Percentiles rank a stretch among this genome's conserved stretches.
Evolutionary conservation across 306 rosid genomes (phyloP).

Genomic region (Dryas octopetala): DNA sequence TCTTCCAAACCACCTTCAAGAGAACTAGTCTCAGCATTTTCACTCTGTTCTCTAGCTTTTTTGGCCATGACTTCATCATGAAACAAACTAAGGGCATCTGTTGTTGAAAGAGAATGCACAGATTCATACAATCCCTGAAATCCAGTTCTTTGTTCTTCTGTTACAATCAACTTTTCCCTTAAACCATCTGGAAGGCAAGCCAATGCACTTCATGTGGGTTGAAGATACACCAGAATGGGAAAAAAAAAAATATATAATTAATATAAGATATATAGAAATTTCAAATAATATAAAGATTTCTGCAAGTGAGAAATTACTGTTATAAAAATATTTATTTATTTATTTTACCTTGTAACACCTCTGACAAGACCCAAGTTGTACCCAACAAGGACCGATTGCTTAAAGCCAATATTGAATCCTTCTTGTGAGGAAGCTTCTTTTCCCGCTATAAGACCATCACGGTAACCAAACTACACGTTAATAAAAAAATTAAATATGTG

Average conservation of each 20-base stretch:
- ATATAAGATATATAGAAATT: conserved; percentile 1
- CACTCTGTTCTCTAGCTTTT: conserved; percentile 30
- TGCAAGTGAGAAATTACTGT: background rate
- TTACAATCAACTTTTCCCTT: conserved; percentile 56
- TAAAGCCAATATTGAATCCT: conserved; percentile 82
- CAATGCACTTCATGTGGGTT: conserved; percentile 49
- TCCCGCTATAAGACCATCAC: conserved; percentile 74
- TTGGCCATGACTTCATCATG: conserved; percentile 43
- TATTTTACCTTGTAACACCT: conserved; percentile 74
- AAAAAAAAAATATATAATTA: conserved; percentile 22
- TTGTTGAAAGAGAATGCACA: conserved; percentile 57
- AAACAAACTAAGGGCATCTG: conserved; percentile 57
- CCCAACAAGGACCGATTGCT: conserved; percentile 60
- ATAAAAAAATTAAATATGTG: conserved; percentile 2
- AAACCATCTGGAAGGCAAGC: conserved; percentile 64
- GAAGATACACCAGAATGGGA: conserved; percentile 1
- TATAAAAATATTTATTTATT: background rate
- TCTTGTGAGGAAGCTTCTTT: conserved; percentile 86
- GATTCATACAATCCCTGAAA: conserved; percentile 62
- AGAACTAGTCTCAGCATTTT: conserved; percentile 28
- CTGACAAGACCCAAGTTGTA: conserved; percentile 75
- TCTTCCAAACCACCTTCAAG: conserved; percentile 22
- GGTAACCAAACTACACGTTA: conserved; percentile 64
- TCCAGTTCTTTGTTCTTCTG: conserved; percentile 46
- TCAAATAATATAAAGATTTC: background rate